Base-by-base conservation (phyloP, 1,139 yeast species). In the Yamadazyma sp. region DNA sequence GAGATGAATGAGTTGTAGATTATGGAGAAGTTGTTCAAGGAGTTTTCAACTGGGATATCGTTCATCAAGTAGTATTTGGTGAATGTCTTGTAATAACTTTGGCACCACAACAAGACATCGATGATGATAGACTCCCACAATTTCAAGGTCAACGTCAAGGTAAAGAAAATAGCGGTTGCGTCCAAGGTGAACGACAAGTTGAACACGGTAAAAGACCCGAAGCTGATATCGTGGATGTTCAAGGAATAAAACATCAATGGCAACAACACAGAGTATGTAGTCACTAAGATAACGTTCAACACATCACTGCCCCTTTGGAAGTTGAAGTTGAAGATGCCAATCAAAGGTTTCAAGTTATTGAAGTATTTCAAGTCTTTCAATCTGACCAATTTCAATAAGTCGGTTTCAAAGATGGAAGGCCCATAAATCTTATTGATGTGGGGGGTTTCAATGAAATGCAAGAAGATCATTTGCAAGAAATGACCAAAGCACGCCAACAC, bases 341-440 rank as follows among this genome's bases (percentile, higher is more conserved):
- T 73, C 62, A 86, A 66, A 6, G 94, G 94, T 49, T 73, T 77
- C 38, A 75, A 57, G 50, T 75, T 74, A 45, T 71, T 73, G 39
- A 72, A 72, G 43, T 63, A 57, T 40, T 65, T 66, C 58, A 72
- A 70, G 46, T 71, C 76, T 47, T 69, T 70, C 42, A 72, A 60
- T 46, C 69, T 68, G 38, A 61, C 53, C 36, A 72, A 55, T 41
- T 64, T 66, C 33, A 56, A 54, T 42, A 62, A 58, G 45, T 69
- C 71, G 33, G 60, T 56, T 47, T 71, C 75, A 44, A 56, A 64
- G 28, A 62, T 58, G 14, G 73, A 62, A 27, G 75, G 75, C 4
- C 77, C 77, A 59, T 87, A 87, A 24, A 86, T 87, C 62, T 85
- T 85, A 46, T 86, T 91, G 52, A 87, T 87, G 60, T 87, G 96